phyloP scores from a whole-genome alignment of 2,329 filamentous ascomycete species.

The Neocucurbitaria cava region DNA sequence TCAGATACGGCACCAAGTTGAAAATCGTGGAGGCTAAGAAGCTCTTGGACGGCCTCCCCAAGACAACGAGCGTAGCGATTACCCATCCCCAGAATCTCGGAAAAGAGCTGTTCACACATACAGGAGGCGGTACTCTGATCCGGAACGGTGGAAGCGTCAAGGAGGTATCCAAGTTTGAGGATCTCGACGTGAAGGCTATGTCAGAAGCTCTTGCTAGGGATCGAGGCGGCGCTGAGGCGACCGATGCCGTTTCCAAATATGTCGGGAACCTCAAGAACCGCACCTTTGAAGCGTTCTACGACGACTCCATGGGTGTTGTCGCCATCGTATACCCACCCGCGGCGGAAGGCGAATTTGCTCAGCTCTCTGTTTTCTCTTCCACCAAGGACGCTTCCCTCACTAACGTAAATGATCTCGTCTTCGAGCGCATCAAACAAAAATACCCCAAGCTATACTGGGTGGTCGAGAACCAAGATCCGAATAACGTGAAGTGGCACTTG shows the following conservation, averaged over 20 bases:
- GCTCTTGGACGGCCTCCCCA: constrained; percentile 83
- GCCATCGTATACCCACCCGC: constrained; percentile 83
- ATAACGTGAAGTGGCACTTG: constrained; percentile 91
- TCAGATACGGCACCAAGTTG: constrained; percentile 88
- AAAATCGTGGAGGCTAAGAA: constrained; percentile 99
- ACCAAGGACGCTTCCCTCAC: constrained; percentile 94
- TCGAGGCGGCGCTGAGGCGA: constrained; percentile 80
- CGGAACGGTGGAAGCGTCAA: constrained; percentile 89
- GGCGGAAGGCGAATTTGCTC: constrained; percentile 72
- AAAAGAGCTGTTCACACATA: constrained; percentile 96
- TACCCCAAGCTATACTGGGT: constrained; percentile 92
- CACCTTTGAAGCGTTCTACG: constrained; percentile 91
- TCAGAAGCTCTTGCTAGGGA: constrained; percentile 85
- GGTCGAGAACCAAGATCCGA: constrained; percentile 95
- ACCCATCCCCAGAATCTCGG: constrained; percentile 96
- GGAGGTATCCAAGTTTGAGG: constrained; percentile 71
- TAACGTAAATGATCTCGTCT: constrained; percentile 94
- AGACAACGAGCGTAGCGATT: constrained; percentile 93
- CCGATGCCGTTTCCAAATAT: constrained; percentile 85
- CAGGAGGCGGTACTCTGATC: constrained; percentile 91
- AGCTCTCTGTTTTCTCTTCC: constrained; percentile 88
- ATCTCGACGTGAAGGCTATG: constrained; percentile 79
- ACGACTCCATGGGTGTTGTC: constrained; percentile 91
- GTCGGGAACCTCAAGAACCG: constrained; percentile 77
- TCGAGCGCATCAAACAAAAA: constrained; percentile 91